Evolutionary conservation across 2,329 filamentous ascomycete species (phyloP), one percentile per base, ranked within the genome.

Genomic region (Sclerotinia glacialis): DNA sequence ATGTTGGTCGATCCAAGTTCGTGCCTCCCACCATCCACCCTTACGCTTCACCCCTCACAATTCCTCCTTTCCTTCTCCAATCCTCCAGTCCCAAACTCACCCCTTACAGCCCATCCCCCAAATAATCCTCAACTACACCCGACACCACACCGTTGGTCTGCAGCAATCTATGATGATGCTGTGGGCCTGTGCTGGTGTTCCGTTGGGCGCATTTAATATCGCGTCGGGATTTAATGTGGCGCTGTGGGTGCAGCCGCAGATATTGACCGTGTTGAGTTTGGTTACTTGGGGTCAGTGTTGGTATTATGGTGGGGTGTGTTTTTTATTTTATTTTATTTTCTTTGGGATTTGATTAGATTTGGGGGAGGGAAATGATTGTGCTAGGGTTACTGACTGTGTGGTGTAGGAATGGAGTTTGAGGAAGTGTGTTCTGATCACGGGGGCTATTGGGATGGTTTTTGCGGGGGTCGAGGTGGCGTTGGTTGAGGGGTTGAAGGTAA

Each of bases 91-190:
- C 49, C 34, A 21, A 21, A 18, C 46, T 26, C 31, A n/a, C 1
- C 4, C 12, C 6, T 3, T 34, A 12, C 73, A 90, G 82, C 79
- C 91, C 34, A 83, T 91, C 34, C 88, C 89, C 0, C 89, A 91
- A 74, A 89, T 91, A 59, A 75, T 87, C 44, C 83, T 89, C 72
- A 91, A 91, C 72, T 86, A 88, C 72, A 82, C 84, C 5, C 80
- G 88, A 1, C 87, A 90, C 74, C 82, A 89, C 78, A 87, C 87
- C 1, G 83, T 80, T 0, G 88, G 88, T 0, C 79, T 91, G 0
- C 87, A 90, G 60, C 82, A 85, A 0, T 85, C 85, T 0, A 90
- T 91, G 88, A 90, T 91, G 87, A 83, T 91, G 74, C 80, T 90
- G 2, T 91, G 88, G 83, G 86, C 86, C 0, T 85, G 82, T 78